phyloP scores from a whole-genome alignment of 2,329 filamentous ascomycete genomes.

The Hypoxylon sp. region DNA sequence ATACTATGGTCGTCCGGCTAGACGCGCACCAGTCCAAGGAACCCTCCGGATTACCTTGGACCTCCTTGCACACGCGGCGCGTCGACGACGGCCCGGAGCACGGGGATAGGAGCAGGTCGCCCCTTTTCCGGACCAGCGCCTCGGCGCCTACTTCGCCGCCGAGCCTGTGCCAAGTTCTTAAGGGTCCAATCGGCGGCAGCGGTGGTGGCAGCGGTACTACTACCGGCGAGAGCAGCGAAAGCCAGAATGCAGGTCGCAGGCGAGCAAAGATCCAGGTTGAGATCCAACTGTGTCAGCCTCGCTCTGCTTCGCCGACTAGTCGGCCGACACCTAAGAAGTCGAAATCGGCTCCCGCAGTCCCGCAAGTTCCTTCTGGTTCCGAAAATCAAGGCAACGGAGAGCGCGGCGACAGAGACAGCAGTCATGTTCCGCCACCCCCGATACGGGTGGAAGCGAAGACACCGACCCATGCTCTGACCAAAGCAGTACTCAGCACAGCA shows the following conservation, averaged over 20 bases:
- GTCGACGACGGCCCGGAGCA: constrained; percentile 27
- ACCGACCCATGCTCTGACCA: background rate
- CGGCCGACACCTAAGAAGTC: constrained; percentile 27
- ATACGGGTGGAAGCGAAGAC: background rate
- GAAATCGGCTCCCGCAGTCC: constrained; percentile 23
- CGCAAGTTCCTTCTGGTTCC: constrained; percentile 8
- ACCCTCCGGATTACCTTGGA: constrained; percentile 33
- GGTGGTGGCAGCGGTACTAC: background rate
- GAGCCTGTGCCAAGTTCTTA: constrained; percentile 16
- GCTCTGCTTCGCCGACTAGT: background rate
- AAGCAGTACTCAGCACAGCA: background rate
- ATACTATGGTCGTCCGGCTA: constrained; percentile 34
- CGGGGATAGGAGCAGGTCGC: constrained; percentile 21
- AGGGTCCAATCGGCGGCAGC: constrained; percentile 6
- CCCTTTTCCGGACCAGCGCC: constrained; percentile 21
- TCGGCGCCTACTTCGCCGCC: constrained; percentile 25
- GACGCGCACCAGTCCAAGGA: constrained; percentile 33
- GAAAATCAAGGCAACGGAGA: constrained; percentile 2
- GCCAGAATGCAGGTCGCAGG: constrained; percentile 1
- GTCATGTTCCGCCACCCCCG: background rate
- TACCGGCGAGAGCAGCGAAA: background rate
- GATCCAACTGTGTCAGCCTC: constrained; percentile 15
- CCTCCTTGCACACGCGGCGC: constrained; percentile 16
- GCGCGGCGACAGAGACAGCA: constrained; percentile 1
- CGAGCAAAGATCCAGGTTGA: constrained; percentile 27